A percentile compares a stretch with the other conserved stretches of the same genome.
phyloP scores from a whole-genome alignment of 192 early-diverging fungal genomes.

The Backusella morwellensis region DNA sequence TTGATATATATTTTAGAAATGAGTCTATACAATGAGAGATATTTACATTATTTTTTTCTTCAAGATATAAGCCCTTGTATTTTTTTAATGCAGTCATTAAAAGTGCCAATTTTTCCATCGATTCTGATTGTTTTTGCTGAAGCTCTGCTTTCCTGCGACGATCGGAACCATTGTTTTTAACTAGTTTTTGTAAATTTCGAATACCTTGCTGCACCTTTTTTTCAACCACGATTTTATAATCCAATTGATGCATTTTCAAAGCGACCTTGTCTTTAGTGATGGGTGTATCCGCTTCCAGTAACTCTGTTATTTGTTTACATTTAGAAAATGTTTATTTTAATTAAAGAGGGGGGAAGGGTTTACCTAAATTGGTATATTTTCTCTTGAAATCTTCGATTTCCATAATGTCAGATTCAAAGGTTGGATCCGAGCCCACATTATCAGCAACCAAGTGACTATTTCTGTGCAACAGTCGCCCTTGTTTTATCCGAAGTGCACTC shows the following conservation, averaged over 20 bases:
- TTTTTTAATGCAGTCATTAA: conserved; percentile 71
- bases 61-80: conserved; percentile 83
- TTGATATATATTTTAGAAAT: neutral
- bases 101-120: conserved; percentile 70
- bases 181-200: conserved; percentile 17
- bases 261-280: conserved; percentile 66
- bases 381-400: neutral
- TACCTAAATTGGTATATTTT: conserved; percentile 15
- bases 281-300: conserved; percentile 62
- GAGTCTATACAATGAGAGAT: neutral
- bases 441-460: neutral
- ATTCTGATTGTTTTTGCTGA: conserved; percentile 51
- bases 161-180: conserved; percentile 34
- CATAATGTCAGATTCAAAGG: neutral
- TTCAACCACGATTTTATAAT: conserved; percentile 91
- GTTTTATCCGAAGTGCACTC: conserved; percentile 43
- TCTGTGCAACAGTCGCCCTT: neutral
- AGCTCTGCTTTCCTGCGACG: conserved; percentile 51
- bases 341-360: neutral
- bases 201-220: conserved; percentile 86
- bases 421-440: neutral
- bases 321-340: neutral
- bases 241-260: conserved; percentile 80
- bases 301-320: conserved; percentile 35
- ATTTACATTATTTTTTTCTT: conserved; percentile 55